These are phyloP conservation scores for Cladophialophora carrionii DNA, from an alignment of 2,329 filamentous ascomycete species.

Conservation along the genomic window DNA sequence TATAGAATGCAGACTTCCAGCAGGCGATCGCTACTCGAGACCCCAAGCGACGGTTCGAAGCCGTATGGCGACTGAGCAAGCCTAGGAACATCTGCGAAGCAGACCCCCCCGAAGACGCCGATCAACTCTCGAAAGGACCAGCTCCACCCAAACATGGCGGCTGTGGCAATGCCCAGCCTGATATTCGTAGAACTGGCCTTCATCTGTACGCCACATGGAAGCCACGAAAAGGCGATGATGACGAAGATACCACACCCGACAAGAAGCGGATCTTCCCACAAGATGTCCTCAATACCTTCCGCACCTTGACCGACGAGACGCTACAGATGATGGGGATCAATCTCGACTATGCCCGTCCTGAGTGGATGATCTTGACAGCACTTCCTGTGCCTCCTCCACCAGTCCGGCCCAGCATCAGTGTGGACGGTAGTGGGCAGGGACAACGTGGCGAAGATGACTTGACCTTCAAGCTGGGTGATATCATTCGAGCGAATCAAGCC, in stretches of 20 bases:
- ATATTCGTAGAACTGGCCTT: conserved; percentile 83
- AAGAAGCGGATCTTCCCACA: conserved; percentile 82
- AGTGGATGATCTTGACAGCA: conserved; percentile 98
- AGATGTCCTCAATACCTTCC: conserved; percentile 82
- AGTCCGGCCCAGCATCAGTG: conserved; percentile 93
- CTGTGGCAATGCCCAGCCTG: conserved; percentile 88
- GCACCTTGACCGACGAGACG: conserved; percentile 78
- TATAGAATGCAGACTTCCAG: conserved; percentile 62
- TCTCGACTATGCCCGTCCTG: conserved; percentile 89
- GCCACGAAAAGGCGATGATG: conserved; percentile 66
- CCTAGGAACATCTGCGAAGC: conserved; percentile 82
- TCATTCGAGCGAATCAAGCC: conserved; percentile 95
- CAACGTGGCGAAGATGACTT: conserved; percentile 97
- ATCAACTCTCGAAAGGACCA: conserved; percentile 65
- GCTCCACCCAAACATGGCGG: conserved; percentile 71
- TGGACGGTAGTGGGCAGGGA: conserved; percentile 90
- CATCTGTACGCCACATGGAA: conserved; percentile 79
- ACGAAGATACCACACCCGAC: conserved; percentile 75
- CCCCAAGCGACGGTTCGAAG: conserved; percentile 90
- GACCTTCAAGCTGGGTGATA: conserved; percentile 98
- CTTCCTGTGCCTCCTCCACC: conserved; percentile 93
- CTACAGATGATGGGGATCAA: conserved; percentile 87
- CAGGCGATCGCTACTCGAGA: conserved; percentile 83
- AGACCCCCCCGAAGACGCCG: conserved; percentile 68
- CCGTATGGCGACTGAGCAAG: conserved; percentile 90